These are phyloP conservation scores for Prunus padus DNA, from an alignment of 306 rosid genomes.

Conservation along the genomic window DNA sequence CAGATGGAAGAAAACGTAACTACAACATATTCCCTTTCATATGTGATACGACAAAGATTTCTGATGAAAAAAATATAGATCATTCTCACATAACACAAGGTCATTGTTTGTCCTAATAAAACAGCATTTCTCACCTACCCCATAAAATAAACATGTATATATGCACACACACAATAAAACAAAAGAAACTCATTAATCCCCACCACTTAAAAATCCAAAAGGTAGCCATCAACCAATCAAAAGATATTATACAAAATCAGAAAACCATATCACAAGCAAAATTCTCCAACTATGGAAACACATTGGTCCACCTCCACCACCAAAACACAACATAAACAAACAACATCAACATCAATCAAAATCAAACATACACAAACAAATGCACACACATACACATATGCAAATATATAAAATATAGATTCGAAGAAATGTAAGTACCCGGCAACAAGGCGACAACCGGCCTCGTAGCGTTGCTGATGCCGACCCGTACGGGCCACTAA, in stretches of 20 bases:
- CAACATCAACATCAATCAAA: constrained; percentile 6
- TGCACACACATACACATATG: neutral
- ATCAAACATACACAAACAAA: neutral
- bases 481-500: constrained; percentile 94
- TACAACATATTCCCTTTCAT: neutral
- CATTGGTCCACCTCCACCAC: constrained; percentile 12
- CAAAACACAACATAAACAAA: neutral
- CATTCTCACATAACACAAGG: neutral
- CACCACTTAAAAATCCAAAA: neutral
- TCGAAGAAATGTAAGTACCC: constrained; percentile 42
- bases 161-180: neutral
- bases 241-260: neutral
- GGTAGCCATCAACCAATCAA: constrained; percentile 13
- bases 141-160: neutral
- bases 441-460: constrained; percentile 81
- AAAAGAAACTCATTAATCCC: neutral
- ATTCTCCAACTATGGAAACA: constrained; percentile 11
- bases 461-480: constrained; percentile 75
- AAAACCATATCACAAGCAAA: neutral
- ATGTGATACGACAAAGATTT: neutral
- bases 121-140: neutral
- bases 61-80: neutral
- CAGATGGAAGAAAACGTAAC: neutral
- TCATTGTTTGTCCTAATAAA: constrained; percentile 1
- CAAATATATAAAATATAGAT: neutral